Conservation (phyloP, 2,329 filamentous ascomycete species). For the Ascosphaera pollenicola region DNA sequence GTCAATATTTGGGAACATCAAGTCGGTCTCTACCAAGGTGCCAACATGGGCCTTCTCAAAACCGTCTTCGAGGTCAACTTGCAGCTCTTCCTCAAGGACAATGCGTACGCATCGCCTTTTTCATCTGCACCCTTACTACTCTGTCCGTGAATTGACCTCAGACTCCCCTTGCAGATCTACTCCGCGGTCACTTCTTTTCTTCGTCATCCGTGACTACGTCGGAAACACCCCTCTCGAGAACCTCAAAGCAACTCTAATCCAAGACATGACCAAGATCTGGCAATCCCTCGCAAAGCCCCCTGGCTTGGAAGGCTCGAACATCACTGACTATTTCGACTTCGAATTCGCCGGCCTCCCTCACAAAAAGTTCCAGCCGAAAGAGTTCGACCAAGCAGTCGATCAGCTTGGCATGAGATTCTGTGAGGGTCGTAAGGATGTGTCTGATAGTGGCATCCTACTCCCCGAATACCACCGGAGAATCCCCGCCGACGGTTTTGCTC, state of each 20-base stretch:
- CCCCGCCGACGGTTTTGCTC: conserved; percentile 86
- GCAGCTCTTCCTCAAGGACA: conserved; percentile 90
- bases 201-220: conserved; percentile 94
- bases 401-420: conserved; percentile 65
- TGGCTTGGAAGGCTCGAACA: conserved; percentile 68
- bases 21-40: conserved; percentile 91
- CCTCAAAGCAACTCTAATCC: conserved; percentile 69
- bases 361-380: conserved; percentile 87
- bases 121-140: not conserved
- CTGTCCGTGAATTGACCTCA: not conserved
- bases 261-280: conserved; percentile 87
- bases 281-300: conserved; percentile 73
- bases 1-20: conserved; percentile 99
- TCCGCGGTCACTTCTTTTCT: conserved; percentile 82
- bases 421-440: conserved; percentile 52
- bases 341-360: conserved; percentile 89
- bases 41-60: conserved; percentile 96
- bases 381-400: conserved; percentile 61
- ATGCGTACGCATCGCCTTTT: conserved; percentile 38
- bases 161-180: conserved; percentile 36
- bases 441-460: conserved; percentile 63
- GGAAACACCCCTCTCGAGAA: conserved; percentile 79
- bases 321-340: conserved; percentile 98
- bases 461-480: conserved; percentile 92
- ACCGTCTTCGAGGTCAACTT: conserved; percentile 98